phyloP scores from a whole-genome alignment of 176 grass and related monocot genomes.

The Avena sativa region DNA sequence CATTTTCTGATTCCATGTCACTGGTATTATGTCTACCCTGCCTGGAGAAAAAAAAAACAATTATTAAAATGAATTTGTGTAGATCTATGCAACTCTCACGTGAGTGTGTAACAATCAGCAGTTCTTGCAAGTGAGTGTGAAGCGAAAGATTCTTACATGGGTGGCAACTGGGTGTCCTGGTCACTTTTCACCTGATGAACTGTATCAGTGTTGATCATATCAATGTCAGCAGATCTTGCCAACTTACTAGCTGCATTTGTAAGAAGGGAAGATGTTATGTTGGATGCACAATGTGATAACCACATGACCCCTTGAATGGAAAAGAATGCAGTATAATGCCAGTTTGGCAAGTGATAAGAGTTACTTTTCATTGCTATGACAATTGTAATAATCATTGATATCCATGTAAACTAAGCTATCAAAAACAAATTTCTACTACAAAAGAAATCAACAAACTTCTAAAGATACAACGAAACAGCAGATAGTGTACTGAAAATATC shows the following conservation, averaged over 20 bases:
- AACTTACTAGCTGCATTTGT: constrained; percentile 41
- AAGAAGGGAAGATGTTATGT: constrained; percentile 33
- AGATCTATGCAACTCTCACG: constrained; percentile 7
- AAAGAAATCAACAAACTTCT: constrained; percentile 4
- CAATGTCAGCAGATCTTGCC: constrained; percentile 19
- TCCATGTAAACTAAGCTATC: constrained; percentile 38
- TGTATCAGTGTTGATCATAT: constrained; percentile 41
- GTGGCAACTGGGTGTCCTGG: constrained; percentile 27
- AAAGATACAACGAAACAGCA: background rate
- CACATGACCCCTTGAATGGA: constrained; percentile 16
- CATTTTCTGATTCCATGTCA: constrained; percentile 41
- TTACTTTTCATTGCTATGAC: constrained; percentile 30
- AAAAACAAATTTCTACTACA: constrained; percentile 3
- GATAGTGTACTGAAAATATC: background rate
- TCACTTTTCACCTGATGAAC: constrained; percentile 43
- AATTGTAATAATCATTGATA: constrained; percentile 21
- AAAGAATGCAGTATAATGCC: constrained; percentile 6
- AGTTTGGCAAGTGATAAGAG: constrained; percentile 9
- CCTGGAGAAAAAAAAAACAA: constrained; percentile 43
- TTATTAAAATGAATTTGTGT: constrained; percentile 28
- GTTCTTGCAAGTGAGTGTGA: constrained; percentile 11
- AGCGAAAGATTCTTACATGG: constrained; percentile 48
- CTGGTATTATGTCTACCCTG: constrained; percentile 36
- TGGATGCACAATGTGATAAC: constrained; percentile 21
- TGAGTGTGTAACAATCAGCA: constrained; percentile 5